Percentiles rank a stretch among this genome's conserved stretches.
Conservation (phyloP, 2,329 filamentous ascomycete species). For the Clarireedia homoeocarpa region DNA sequence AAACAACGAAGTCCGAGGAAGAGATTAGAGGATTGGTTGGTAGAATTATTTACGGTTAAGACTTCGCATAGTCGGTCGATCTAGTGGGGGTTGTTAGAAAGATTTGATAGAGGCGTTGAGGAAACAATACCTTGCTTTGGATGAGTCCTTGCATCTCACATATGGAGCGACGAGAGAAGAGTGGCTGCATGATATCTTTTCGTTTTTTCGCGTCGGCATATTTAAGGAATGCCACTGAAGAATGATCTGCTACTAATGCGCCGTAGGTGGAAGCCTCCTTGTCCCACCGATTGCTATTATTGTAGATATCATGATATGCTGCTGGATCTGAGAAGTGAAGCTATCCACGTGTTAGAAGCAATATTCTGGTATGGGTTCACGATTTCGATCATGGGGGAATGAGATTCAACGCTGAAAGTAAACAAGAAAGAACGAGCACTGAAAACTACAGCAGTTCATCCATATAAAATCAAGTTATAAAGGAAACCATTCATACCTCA, state of each 20-base stretch:
- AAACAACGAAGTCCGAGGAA: constrained; percentile 31
- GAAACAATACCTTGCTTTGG: constrained; percentile 27
- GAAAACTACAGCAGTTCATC: not conserved
- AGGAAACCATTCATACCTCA: not conserved
- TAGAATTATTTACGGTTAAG: constrained; percentile 15
- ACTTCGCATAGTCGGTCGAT: not conserved
- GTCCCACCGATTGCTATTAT: constrained; percentile 34
- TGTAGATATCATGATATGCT: constrained; percentile 38
- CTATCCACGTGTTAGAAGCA: constrained; percentile 16
- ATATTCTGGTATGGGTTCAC: not conserved
- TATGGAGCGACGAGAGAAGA: constrained; percentile 34
- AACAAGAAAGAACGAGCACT: too few relatives aligned
- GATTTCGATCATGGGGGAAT: too few relatives aligned
- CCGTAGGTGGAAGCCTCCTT: constrained; percentile 35
- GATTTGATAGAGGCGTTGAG: not conserved
- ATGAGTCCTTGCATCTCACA: constrained; percentile 31
- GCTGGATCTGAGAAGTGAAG: constrained; percentile 36
- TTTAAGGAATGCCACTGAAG: constrained; percentile 35
- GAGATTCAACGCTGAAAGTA: too few relatives aligned
- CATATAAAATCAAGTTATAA: not conserved
- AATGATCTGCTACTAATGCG: constrained; percentile 34
- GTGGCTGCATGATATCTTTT: constrained; percentile 25
- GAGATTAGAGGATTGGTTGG: constrained; percentile 25
- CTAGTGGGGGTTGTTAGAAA: not conserved
- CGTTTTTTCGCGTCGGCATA: constrained; percentile 34